Evolutionary conservation across 495 filamentous ascomycete genomes (phyloP).

Genomic region (Aspergillus heteromorphus): DNA sequence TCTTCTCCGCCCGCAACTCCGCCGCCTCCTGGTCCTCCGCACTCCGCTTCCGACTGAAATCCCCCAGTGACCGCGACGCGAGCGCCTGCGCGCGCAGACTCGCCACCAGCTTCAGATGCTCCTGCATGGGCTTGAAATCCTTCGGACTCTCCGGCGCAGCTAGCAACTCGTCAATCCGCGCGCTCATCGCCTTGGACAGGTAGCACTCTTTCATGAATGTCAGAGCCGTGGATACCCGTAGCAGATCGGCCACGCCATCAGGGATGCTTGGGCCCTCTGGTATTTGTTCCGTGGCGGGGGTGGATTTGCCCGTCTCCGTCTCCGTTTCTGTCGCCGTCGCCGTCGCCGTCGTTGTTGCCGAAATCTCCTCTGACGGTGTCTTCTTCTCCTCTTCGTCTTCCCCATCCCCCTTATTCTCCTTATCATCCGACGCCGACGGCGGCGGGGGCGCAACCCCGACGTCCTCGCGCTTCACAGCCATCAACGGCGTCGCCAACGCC

Average conservation of each 20-base stretch:
- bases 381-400: constrained; percentile 26
- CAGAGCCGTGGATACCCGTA: constrained; percentile 68
- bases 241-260: constrained; percentile 51
- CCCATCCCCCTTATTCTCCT: constrained; percentile 12
- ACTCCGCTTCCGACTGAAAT: constrained; percentile 70
- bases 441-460: constrained; percentile 14
- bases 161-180: constrained; percentile 45
- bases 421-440: constrained; percentile 2
- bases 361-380: constrained; percentile 29
- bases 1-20: constrained; percentile 48
- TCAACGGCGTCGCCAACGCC: constrained; percentile 67
- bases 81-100: constrained; percentile 63
- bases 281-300: constrained; percentile 11
- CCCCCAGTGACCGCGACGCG: constrained; percentile 57
- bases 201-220: constrained; percentile 74
- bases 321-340: too few species aligned
- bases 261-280: constrained; percentile 33
- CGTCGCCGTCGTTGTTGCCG: too few species aligned
- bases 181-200: constrained; percentile 48
- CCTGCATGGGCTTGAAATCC: constrained; percentile 65
- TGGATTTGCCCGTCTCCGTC: constrained; percentile 25
- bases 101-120: constrained; percentile 58
- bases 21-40: constrained; percentile 63
- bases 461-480: constrained; percentile 52
- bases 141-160: constrained; percentile 37